phyloP scores from a whole-genome alignment of 2,329 filamentous ascomycete species.

The Clarireedia paspali region DNA sequence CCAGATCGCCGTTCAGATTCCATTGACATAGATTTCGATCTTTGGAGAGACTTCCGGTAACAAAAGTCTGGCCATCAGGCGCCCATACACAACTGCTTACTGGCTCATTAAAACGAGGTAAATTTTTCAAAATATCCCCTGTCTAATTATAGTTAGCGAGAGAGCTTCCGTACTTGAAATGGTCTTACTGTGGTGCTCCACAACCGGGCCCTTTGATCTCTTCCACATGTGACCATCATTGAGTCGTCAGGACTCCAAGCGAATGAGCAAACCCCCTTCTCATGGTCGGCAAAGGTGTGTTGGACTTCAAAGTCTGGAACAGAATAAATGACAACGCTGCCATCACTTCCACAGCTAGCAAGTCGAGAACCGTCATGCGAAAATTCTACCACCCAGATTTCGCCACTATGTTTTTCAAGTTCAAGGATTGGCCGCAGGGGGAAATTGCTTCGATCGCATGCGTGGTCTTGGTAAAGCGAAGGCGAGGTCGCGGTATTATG shows the following conservation, averaged over 20 bases:
- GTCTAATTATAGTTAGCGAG: constrained; percentile 38
- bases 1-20: constrained; percentile 52
- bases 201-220: constrained; percentile 64
- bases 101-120: constrained; percentile 70
- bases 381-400: constrained; percentile 89
- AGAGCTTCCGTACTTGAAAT: neutral
- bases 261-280: constrained; percentile 66
- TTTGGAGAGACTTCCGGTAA: constrained; percentile 70
- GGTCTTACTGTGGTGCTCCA: constrained; percentile 62
- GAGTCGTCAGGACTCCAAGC: constrained; percentile 90
- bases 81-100: constrained; percentile 90
- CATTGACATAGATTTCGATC: constrained; percentile 62
- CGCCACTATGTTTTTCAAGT: constrained; percentile 64
- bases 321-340: constrained; percentile 74
- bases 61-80: constrained; percentile 66
- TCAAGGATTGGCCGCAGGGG: constrained; percentile 65
- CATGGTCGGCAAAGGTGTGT: constrained; percentile 56
- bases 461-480: constrained; percentile 83
- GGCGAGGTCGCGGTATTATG: constrained; percentile 75
- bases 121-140: constrained; percentile 53
- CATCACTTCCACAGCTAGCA: constrained; percentile 73
- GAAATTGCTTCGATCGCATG: constrained; percentile 72
- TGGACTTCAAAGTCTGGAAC: constrained; percentile 60
- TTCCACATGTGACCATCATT: constrained; percentile 76
- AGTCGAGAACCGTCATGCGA: constrained; percentile 79